Conservation (phyloP, 1,284 basidiomycete species). For the Cryptococcus depauperatus region DNA sequence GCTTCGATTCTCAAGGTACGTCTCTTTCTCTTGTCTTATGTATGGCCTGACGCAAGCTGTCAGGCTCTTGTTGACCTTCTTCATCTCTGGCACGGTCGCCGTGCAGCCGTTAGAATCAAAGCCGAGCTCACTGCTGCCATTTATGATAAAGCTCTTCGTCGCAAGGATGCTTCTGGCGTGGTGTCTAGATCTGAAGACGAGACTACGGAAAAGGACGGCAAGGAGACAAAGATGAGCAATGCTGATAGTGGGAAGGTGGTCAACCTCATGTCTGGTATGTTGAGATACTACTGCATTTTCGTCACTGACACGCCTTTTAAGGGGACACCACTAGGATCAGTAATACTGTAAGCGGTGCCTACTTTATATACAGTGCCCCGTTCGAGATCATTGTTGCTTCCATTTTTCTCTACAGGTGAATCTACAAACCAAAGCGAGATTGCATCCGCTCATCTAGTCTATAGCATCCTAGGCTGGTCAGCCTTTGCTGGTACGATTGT, state of each 20-base stretch:
- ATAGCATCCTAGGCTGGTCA: conserved; percentile 70
- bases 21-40: conserved; percentile 52
- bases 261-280: conserved; percentile 47
- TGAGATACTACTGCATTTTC: not conserved
- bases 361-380: conserved; percentile 58
- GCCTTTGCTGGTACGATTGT: conserved; percentile 78
- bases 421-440: conserved; percentile 9
- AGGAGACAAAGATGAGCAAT: conserved; percentile 30
- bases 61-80: conserved; percentile 64
- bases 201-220: conserved; percentile 42
- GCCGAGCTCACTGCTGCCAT: conserved; percentile 66
- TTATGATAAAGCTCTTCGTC: conserved; percentile 80
- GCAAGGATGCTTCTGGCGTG: conserved; percentile 74
- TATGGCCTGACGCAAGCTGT: too few relatives aligned
- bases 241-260: conserved; percentile 49
- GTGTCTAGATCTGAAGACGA: conserved; percentile 52
- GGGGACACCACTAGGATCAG: conserved; percentile 33
- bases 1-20: conserved; percentile 55
- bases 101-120: conserved; percentile 61
- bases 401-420: conserved; percentile 68
- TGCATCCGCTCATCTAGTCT: conserved; percentile 8
- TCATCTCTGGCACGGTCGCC: conserved; percentile 67
- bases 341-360: conserved; percentile 30
- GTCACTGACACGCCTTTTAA: not conserved
- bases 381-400: conserved; percentile 71